These are phyloP conservation scores for Candida boleticola DNA, from an alignment of 805 yeast genomes.

Conservation along the genomic window DNA sequence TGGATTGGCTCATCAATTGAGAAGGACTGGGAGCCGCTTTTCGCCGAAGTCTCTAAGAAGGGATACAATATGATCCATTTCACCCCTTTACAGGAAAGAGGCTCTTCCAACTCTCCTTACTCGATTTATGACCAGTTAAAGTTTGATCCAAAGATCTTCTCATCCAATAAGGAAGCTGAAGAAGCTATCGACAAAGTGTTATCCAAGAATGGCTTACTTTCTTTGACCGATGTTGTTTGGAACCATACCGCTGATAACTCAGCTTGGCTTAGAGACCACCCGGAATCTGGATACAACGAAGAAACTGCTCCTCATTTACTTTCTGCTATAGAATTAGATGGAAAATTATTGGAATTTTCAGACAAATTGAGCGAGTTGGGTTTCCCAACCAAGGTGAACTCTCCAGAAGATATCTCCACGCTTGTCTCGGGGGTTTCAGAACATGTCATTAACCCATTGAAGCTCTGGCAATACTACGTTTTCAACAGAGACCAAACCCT, in stretches of 20 bases:
- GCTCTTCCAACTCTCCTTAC: slow-evolving; percentile 89
- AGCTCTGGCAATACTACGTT: slow-evolving; percentile 88
- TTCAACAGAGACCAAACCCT: slow-evolving; percentile 52
- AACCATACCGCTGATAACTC: slow-evolving; percentile 95
- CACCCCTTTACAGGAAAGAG: slow-evolving; percentile 89
- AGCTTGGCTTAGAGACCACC: slow-evolving; percentile 77
- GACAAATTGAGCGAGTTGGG: slow-evolving; percentile 52
- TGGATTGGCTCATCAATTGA: slow-evolving; percentile 67
- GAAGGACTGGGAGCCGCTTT: slow-evolving; percentile 60
- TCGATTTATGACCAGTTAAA: slow-evolving; percentile 82
- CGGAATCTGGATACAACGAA: slow-evolving; percentile 85
- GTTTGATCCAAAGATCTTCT: slow-evolving; percentile 69
- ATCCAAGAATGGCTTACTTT: slow-evolving; percentile 56
- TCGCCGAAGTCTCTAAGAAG: slow-evolving; percentile 60
- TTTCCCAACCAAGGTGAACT: slow-evolving; percentile 55
- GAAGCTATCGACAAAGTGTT: slow-evolving; percentile 50
- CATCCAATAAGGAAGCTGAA: slow-evolving; percentile 50
- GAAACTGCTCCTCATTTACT: slow-evolving; percentile 86
- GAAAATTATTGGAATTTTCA: slow-evolving; percentile 64
- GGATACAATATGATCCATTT: slow-evolving; percentile 96
- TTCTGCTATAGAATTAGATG: slow-evolving; percentile 84
- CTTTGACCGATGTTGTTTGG: slow-evolving; percentile 89
- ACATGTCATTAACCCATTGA: slow-evolving; percentile 63
- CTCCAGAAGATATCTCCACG: slow-evolving; percentile 52
- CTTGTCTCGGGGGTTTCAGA: slow-evolving; percentile 67